phyloP scores from a whole-genome alignment of 768 basidiomycete species.

The Mycena albidolilacea region DNA sequence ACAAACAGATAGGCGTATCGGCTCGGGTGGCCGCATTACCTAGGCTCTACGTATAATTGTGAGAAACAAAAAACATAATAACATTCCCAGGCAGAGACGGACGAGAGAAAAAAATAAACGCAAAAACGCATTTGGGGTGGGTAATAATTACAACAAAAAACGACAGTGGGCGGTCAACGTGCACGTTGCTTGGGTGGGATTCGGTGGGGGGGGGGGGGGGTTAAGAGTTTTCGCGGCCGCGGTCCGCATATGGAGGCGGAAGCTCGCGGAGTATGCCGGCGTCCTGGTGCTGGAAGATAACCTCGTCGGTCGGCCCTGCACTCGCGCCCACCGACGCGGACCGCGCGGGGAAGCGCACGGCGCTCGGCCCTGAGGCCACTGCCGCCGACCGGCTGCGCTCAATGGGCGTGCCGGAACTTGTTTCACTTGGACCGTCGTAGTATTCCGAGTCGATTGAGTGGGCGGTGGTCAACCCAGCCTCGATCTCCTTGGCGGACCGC shows the following conservation, averaged over 20 bases:
- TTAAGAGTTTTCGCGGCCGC: slow-evolving; percentile 17
- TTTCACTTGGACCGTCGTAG: slow-evolving; percentile 8
- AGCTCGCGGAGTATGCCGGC: slow-evolving; percentile 53
- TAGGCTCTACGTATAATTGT: slow-evolving; percentile 18
- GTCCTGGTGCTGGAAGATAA: slow-evolving; percentile 55
- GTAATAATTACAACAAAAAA: slow-evolving; percentile 30
- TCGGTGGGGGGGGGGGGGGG: neutral
- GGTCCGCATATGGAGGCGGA: slow-evolving; percentile 52
- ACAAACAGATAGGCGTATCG: neutral
- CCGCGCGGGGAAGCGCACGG: slow-evolving; percentile 19
- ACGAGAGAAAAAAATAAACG: neutral
- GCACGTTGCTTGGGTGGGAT: slow-evolving; percentile 8
- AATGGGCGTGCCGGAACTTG: slow-evolving; percentile 15
- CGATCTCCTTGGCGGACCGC: slow-evolving; percentile 40
- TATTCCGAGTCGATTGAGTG: slow-evolving; percentile 33
- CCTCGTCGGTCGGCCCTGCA: slow-evolving; percentile 35
- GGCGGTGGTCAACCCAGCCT: slow-evolving; percentile 33
- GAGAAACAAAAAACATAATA: slow-evolving; percentile 5
- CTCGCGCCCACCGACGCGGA: slow-evolving; percentile 35
- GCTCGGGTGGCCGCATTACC: slow-evolving; percentile 12
- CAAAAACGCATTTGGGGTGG: slow-evolving; percentile 14
- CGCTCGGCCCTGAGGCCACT: slow-evolving; percentile 14
- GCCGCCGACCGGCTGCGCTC: slow-evolving; percentile 32
- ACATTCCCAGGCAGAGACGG: neutral
- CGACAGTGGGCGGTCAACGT: slow-evolving; percentile 34